Percentiles rank a stretch among this genome's conserved stretches.
phyloP scores from a whole-genome alignment of 169 alveolate genomes.

The Plasmodium inui region DNA sequence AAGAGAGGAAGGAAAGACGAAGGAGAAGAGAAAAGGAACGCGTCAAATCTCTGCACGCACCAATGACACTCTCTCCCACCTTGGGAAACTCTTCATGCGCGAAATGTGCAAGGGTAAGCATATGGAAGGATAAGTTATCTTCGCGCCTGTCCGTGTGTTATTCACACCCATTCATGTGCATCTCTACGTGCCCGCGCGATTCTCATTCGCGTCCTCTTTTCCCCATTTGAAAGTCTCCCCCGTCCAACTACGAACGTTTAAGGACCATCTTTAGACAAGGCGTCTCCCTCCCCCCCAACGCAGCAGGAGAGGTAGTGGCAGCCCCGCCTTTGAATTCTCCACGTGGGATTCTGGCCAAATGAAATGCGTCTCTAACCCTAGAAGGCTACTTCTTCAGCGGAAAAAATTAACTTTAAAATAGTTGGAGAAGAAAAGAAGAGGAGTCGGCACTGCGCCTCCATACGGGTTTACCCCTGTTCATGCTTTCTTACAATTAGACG shows the following conservation, averaged over 20 bases:
- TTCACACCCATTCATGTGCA: too few species aligned
- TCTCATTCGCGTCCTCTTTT: too few species aligned
- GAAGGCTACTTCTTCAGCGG: background rate
- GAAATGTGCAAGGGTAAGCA: background rate
- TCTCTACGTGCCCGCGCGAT: too few species aligned
- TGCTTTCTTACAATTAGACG: too few species aligned
- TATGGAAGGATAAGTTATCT: background rate
- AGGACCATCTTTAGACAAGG: too few species aligned
- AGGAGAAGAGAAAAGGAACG: background rate
- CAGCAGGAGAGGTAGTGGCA: too few species aligned
- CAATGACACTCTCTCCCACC: background rate
- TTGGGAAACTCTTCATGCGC: background rate
- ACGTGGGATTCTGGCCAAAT: background rate
- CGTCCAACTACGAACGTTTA: too few species aligned
- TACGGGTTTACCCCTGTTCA: background rate
- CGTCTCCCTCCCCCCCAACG: too few species aligned
- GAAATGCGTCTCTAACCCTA: background rate
- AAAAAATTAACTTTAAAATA: background rate
- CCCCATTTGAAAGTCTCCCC: too few species aligned
- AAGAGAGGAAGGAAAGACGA: background rate
- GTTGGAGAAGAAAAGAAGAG: background rate
- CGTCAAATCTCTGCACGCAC: background rate
- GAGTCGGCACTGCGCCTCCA: background rate
- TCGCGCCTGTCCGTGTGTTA: background rate
- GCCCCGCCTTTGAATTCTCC: too few species aligned